These are phyloP conservation scores for Aphanomyces invadans DNA, from an alignment of 352 stramenopile species.

Conservation along the genomic window DNA sequence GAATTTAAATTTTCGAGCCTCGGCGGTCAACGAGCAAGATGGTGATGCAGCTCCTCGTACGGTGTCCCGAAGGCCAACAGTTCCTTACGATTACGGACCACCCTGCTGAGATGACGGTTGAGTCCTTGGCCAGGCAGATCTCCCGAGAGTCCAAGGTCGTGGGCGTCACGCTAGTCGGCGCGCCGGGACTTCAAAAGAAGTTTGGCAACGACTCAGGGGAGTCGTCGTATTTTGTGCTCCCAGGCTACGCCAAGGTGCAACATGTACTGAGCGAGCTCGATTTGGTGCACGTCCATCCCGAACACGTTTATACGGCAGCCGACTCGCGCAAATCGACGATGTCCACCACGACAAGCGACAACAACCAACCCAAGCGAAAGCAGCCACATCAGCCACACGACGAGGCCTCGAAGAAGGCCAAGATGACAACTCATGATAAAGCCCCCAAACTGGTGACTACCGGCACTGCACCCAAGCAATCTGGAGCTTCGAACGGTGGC, in stretches of 20 bases:
- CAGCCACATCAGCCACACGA: constrained; percentile 24
- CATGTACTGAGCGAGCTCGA: constrained; percentile 14
- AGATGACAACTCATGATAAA: not conserved
- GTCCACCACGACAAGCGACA: not conserved
- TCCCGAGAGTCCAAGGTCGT: constrained; percentile 1
- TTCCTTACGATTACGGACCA: constrained; percentile 6
- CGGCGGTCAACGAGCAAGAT: not conserved
- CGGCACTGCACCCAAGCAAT: not conserved
- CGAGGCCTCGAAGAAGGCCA: constrained; percentile 26
- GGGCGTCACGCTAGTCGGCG: not conserved
- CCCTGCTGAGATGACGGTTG: not conserved
- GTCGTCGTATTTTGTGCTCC: not conserved
- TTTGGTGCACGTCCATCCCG: constrained; percentile 2
- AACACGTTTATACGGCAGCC: not conserved
- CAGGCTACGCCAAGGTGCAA: constrained; percentile 10
- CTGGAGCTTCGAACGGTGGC: no score
- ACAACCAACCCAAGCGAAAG: constrained; percentile 22
- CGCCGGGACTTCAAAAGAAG: constrained; percentile 24
- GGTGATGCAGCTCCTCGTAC: not conserved
- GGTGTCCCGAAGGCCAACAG: constrained; percentile 12
- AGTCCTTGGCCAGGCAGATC: not conserved
- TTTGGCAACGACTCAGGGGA: not conserved
- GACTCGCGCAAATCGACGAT: not conserved
- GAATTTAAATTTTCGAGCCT: not conserved
- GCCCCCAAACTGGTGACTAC: not conserved